A percentile compares a stretch with the other conserved stretches of the same genome.
phyloP scores from a whole-genome alignment of 192 early-diverging fungal genomes.

The Haplosporangium gracile region DNA sequence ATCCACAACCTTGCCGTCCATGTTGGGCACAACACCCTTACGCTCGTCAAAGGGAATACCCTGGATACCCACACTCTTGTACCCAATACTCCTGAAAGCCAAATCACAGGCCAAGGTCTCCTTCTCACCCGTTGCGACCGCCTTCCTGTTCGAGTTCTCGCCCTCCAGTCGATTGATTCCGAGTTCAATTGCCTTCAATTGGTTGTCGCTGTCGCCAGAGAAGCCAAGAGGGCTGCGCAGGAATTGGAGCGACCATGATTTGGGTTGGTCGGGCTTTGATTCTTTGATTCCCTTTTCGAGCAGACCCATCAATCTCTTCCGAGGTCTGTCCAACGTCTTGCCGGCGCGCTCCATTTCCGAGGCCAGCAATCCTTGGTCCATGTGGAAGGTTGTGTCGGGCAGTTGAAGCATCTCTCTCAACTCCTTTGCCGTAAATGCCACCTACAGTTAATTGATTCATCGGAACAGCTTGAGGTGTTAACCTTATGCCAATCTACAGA shows the following conservation, averaged over 20 bases:
- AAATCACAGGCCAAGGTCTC: conserved; percentile 74
- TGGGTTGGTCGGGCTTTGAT: conserved; percentile 57
- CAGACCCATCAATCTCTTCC: conserved; percentile 90
- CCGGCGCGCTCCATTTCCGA: conserved; percentile 62
- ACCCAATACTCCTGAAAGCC: conserved; percentile 89
- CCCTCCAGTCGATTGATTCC: conserved; percentile 82
- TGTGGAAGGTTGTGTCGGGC: conserved; percentile 70
- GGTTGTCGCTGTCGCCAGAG: conserved; percentile 1
- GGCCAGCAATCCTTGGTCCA: conserved; percentile 72
- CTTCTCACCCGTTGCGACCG: conserved; percentile 72
- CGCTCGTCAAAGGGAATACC: conserved; percentile 84
- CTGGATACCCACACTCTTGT: conserved; percentile 76
- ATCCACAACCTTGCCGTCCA: conserved; percentile 77
- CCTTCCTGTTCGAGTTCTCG: conserved; percentile 59
- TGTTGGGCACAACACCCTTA: conserved; percentile 82
- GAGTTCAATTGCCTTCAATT: conserved; percentile 62
- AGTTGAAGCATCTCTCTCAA: conserved; percentile 92
- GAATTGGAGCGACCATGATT: conserved; percentile 82
- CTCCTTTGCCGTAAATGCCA: conserved; percentile 95
- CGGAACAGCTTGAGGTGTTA: background rate
- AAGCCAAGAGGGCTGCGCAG: conserved; percentile 79
- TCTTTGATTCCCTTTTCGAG: conserved; percentile 70
- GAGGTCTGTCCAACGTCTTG: conserved; percentile 66
- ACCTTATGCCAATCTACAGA: background rate
- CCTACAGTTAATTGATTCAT: conserved; percentile 47